Evolutionary conservation across 495 filamentous ascomycete genomes (phyloP), one percentile per base, ranked within the genome.

Genomic region (Lepidopterella palustris): DNA sequence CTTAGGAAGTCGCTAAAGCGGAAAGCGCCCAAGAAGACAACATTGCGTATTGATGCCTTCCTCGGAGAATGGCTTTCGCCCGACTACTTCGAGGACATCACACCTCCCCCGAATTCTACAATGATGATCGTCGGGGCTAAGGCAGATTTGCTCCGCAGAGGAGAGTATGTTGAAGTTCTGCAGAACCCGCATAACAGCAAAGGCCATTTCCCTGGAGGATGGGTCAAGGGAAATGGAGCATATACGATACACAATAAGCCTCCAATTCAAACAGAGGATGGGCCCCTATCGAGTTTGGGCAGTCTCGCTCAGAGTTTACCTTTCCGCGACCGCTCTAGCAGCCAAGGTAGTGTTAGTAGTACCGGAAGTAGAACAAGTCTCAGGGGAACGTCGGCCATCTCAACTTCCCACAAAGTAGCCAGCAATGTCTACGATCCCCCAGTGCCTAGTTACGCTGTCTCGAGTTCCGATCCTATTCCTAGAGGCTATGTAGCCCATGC

Each of bases 41-140:
- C 83, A 6, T 69, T 97, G 51, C 86, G 93, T 1, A 79, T 97
- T 5, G 95, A 97, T 73, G 86, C 95, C 0, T 95, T 92, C 69
- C 79, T 97, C 2, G 95, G 95, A 15, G 93, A 99, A 76, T 99
- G 93, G 93, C 78, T 97, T 42, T 87, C 86, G 4, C 89, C 89
- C 4, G 86, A 90, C 67, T 99, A 99, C 68, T 99, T 89, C 67
- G 90, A 92, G 42, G 77, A 86, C 29, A 97, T 97, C 65, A 92
- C 87, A 9, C 90, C 90, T 1, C 93, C 93, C 13, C 95, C 93
- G 1, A 80, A 80, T 45, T 92, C 90, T 2, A 80, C 86, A 15
- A 82, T 91, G 73, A 91, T 98, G 88, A 79, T 97, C 1, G 85
- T 87, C 15, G 80, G 80, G 10, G 91, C 93, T 10, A 97, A 96